Evolutionary conservation across 1,284 basidiomycete species (phyloP).

Genomic region (Entoloma clypeatum): DNA sequence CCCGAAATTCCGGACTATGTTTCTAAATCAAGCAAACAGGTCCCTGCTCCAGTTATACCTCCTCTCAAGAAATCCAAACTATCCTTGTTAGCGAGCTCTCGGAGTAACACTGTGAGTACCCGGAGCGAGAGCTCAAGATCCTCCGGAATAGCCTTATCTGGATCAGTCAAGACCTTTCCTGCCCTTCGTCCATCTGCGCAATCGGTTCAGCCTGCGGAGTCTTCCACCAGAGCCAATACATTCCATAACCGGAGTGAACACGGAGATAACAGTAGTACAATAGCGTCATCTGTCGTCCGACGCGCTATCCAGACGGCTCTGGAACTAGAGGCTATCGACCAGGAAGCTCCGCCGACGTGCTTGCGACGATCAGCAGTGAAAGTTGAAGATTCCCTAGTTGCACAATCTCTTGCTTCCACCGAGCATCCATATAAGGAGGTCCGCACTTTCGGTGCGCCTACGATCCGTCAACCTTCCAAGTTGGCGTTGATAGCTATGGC

Average conservation of each 20-base stretch:
- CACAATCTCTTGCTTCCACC: slow-evolving; percentile 7
- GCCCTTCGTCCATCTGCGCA: slow-evolving; percentile 57
- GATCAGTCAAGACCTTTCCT: slow-evolving; percentile 65
- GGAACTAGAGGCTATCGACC: slow-evolving; percentile 42
- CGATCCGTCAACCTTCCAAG: too few species aligned
- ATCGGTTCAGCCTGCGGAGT: slow-evolving; percentile 43
- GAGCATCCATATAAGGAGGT: slow-evolving; percentile 16
- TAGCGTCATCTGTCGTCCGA: slow-evolving; percentile 50
- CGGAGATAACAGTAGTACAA: slow-evolving; percentile 20
- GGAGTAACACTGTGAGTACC: slow-evolving; percentile 42
- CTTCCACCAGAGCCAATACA: too few species aligned
- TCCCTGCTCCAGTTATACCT: slow-evolving; percentile 20
- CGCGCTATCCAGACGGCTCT: slow-evolving; percentile 56
- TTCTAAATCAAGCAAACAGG: slow-evolving; percentile 41
- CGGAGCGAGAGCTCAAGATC: slow-evolving; percentile 44
- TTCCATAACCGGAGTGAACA: too few species aligned
- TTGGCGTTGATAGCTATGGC: slow-evolving; percentile 35
- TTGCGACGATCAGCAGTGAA: slow-evolving; percentile 13
- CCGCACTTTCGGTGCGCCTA: slow-evolving; percentile 21
- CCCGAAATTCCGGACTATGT: slow-evolving; percentile 54
- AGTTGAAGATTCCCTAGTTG: slow-evolving; percentile 11
- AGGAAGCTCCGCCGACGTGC: slow-evolving; percentile 18
- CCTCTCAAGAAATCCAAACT: slow-evolving; percentile 53
- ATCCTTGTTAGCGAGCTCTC: slow-evolving; percentile 58
- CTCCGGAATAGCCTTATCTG: slow-evolving; percentile 45